Base-by-base conservation (phyloP, 805 yeast species). In the Myxozyma geophila region DNA sequence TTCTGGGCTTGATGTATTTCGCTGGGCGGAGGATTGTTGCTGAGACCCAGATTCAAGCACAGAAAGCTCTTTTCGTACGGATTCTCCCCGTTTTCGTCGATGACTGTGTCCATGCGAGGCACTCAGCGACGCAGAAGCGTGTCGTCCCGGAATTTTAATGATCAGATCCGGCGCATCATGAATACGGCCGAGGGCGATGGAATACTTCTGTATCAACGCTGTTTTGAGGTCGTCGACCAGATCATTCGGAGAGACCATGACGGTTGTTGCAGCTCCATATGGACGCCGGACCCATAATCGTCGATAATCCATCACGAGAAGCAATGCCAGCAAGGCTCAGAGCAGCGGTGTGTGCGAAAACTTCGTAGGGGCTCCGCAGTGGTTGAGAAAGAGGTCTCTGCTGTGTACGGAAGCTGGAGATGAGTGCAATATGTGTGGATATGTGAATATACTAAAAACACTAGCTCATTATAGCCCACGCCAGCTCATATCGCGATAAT, bases 161-260 rank as follows among this genome's bases (percentile, higher is more conserved):
- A 70, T 67, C 59, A 82, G 64, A 72, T 89, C 90, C 10, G 96
- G 85, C 8, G 96, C 86, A 77, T 91, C 91, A 71, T 81, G 82
- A 52, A 78, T 73, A 64, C 83, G 74, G 2, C 86, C 89, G 60
- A 88, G 72, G 1, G 90, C 82, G 63, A 88, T 85, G 59, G 96
- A 89, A 74, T 83, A 88, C 70, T 87, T 89, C 51, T 77, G 77
- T 43, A 86, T 75, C 0, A 92, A 81, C 63, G 85, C 81, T 10
- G 81, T 77, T 71, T 92, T 92, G 70, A 92, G 78, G 74, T 93
- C 97, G 74, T 92, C 98, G 5, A 92, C 82, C 0, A 92, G 81
- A 72, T 89, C 93, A 21, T 75, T 72, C 37, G 84, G 84, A 17
- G 80, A 79, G 19, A 89, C 87, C 62, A 80, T 73, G 7, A 92